Percentiles rank a stretch among this genome's conserved stretches.
These are phyloP conservation scores for Penicillium psychrofluorescens DNA, from an alignment of 495 filamentous ascomycete genomes.

Conservation along the genomic window DNA sequence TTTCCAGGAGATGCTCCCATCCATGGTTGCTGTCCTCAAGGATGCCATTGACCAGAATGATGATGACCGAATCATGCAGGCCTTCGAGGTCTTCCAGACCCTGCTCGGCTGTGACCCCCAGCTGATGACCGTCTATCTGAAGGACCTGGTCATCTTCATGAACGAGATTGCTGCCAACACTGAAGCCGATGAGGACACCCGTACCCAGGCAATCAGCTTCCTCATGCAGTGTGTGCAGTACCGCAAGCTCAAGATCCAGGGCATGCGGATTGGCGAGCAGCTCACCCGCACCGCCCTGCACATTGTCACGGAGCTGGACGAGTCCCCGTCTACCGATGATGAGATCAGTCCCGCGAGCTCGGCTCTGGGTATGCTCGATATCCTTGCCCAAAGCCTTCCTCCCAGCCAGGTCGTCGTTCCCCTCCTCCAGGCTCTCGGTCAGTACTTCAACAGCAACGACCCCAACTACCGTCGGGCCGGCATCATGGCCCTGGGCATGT, in stretches of 20 bases:
- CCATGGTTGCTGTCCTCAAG: constrained; percentile 88
- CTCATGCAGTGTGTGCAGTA: constrained; percentile 86
- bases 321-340: constrained; percentile 64
- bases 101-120: constrained; percentile 82
- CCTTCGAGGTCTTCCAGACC: constrained; percentile 97
- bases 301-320: constrained; percentile 80
- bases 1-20: constrained; percentile 71
- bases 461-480: constrained; percentile 80
- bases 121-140: constrained; percentile 79
- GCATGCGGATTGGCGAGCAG: constrained; percentile 71
- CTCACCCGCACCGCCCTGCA: constrained; percentile 79
- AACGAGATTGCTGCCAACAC: constrained; percentile 73
- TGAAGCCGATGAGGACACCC: constrained; percentile 69
- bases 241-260: constrained; percentile 92
- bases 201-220: constrained; percentile 87
- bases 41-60: constrained; percentile 66
- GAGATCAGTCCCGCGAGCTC: constrained; percentile 83
- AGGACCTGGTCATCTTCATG: constrained; percentile 90
- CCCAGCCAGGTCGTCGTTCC: constrained; percentile 94
- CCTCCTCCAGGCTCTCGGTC: constrained; percentile 72
- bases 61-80: constrained; percentile 79
- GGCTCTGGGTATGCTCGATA: constrained; percentile 82
- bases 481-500: constrained; percentile 86
- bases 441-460: constrained; percentile 65
- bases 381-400: constrained; percentile 77